Evolutionary conservation across 2,329 filamentous ascomycete genomes (phyloP).

Genomic region (Alternaria hordeiaustralica): DNA sequence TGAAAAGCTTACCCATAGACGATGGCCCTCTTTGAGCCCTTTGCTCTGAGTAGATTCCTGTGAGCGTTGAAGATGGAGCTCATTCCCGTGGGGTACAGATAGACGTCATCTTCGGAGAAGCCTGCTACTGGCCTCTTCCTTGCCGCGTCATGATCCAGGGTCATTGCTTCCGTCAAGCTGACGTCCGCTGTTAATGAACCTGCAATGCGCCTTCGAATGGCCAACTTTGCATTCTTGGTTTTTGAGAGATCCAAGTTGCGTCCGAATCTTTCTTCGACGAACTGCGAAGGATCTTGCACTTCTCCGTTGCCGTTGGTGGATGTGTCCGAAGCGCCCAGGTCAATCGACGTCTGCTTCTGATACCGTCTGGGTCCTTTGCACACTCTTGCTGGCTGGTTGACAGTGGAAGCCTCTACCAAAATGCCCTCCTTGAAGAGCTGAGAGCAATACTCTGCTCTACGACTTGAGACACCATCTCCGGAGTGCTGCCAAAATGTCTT

Average conservation of each 20-base stretch:
- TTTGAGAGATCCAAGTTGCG: slow-evolving; percentile 84
- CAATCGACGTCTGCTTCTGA: slow-evolving; percentile 66
- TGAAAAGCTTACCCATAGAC: slow-evolving; percentile 69
- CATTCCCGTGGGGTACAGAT: slow-evolving; percentile 89
- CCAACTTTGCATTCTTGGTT: slow-evolving; percentile 81
- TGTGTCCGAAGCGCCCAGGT: slow-evolving; percentile 36
- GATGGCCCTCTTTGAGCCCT: slow-evolving; percentile 75
- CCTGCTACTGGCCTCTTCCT: slow-evolving; percentile 59
- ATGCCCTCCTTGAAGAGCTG: slow-evolving; percentile 73
- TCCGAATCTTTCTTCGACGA: slow-evolving; percentile 93
- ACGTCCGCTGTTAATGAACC: slow-evolving; percentile 78
- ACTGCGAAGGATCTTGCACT: slow-evolving; percentile 73
- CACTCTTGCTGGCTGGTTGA: slow-evolving; percentile 49
- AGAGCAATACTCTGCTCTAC: slow-evolving; percentile 88
- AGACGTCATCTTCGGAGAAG: slow-evolving; percentile 85
- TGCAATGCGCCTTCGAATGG: slow-evolving; percentile 85
- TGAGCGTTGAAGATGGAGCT: slow-evolving; percentile 93
- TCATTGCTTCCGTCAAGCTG: slow-evolving; percentile 67
- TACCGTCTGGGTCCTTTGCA: slow-evolving; percentile 81
- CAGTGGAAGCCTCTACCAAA: slow-evolving; percentile 59
- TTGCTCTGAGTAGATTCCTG: slow-evolving; percentile 70
- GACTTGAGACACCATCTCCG: slow-evolving; percentile 89
- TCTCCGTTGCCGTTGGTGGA: slow-evolving; percentile 44
- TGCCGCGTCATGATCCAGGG: slow-evolving; percentile 54
- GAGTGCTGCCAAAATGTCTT: slow-evolving; percentile 98